phyloP scores from a whole-genome alignment of 495 filamentous ascomycete species.

The Aspergillus panamensis region DNA sequence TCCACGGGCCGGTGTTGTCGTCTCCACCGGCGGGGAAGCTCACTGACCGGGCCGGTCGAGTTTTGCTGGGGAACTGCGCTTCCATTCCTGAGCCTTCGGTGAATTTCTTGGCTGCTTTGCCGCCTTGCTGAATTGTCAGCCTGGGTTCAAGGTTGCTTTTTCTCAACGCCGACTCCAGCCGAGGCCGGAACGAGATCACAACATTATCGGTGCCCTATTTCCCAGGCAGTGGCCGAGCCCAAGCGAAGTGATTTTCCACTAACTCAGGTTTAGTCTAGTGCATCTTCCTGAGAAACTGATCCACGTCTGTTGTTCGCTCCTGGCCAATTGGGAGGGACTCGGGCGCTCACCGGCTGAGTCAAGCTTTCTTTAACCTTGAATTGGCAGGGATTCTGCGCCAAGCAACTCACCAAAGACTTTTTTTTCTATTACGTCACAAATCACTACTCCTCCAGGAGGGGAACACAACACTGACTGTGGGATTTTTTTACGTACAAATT shows the following conservation, averaged over 20 bases:
- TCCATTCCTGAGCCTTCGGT: background rate
- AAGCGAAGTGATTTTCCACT: background rate
- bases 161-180: background rate
- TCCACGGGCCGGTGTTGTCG: slow-evolving; percentile 20
- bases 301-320: background rate
- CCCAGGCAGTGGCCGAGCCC: background rate
- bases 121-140: background rate
- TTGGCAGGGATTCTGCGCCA: background rate
- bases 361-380: background rate
- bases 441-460: too few species aligned
- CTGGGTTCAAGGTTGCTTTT: background rate
- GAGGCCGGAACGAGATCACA: background rate
- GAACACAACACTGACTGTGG: background rate
- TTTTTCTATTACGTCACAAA: background rate
- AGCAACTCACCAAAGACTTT: background rate
- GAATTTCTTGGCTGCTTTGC: background rate
- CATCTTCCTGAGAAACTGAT: background rate
- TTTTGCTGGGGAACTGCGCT: background rate
- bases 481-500: background rate
- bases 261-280: background rate
- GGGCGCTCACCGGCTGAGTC: background rate
- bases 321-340: background rate
- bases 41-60: slow-evolving; percentile 22
- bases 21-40: slow-evolving; percentile 19
- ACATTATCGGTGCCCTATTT: background rate